Evolutionary conservation across 2,329 filamentous ascomycete species (phyloP).

Genomic region (Setomelanomma holmii): DNA sequence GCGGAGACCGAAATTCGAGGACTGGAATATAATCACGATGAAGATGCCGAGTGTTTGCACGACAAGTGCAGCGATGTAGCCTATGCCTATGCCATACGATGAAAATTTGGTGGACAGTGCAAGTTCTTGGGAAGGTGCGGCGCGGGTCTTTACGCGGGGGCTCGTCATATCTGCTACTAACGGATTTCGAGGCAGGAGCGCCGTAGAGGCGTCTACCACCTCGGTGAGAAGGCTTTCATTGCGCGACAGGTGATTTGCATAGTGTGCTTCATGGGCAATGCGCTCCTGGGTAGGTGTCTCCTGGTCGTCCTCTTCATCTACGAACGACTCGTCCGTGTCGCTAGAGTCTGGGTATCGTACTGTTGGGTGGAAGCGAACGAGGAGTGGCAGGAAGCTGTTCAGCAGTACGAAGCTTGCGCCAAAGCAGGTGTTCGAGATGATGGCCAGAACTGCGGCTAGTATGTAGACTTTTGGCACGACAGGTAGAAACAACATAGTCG

Average conservation of each 20-base stretch:
- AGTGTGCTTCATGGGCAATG: constrained; percentile 32
- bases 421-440: constrained; percentile 91
- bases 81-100: constrained; percentile 89
- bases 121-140: constrained; percentile 69
- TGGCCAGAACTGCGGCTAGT: constrained; percentile 81
- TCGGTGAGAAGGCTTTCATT: constrained; percentile 35
- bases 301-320: constrained; percentile 40
- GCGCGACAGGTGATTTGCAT: constrained; percentile 33
- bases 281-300: constrained; percentile 26
- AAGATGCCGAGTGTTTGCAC: constrained; percentile 83
- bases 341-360: constrained; percentile 48
- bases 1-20: constrained; percentile 83
- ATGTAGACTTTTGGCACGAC: constrained; percentile 78
- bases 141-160: constrained; percentile 35
- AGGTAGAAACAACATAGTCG: constrained; percentile 88
- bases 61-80: constrained; percentile 85
- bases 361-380: constrained; percentile 84
- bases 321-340: constrained; percentile 18
- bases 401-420: constrained; percentile 94
- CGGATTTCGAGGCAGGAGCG: constrained; percentile 42
- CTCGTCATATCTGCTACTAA: constrained; percentile 38
- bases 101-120: constrained; percentile 89
- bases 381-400: constrained; percentile 90
- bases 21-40: constrained; percentile 67
- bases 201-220: constrained; percentile 44